Conservation (phyloP, 768 basidiomycete species). For the Vishniacozyma victoriae region DNA sequence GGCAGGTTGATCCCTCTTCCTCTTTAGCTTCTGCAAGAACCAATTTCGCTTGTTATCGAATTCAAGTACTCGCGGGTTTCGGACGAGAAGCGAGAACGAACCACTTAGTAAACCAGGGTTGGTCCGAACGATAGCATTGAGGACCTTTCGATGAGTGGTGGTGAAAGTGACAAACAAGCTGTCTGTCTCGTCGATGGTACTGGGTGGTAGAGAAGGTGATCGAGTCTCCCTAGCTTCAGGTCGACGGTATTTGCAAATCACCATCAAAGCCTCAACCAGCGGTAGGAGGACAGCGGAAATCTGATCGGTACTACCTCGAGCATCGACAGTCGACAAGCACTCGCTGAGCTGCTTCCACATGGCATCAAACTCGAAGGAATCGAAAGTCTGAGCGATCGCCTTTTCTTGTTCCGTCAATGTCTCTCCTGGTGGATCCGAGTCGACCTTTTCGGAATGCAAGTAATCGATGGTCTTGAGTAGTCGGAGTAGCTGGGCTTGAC, state of each 20-base stretch:
- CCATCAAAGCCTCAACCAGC: conserved; percentile 93
- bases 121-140: conserved; percentile 96
- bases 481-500: conserved; percentile 91
- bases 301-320: conserved; percentile 71
- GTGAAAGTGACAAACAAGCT: conserved; percentile 91
- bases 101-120: conserved; percentile 97
- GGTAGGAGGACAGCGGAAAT: conserved; percentile 88
- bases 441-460: conserved; percentile 55
- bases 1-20: conserved; percentile 23
- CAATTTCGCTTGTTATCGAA: conserved; percentile 97
- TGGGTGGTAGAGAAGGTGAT: conserved; percentile 23
- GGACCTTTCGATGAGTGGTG: conserved; percentile 81
- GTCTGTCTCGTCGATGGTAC: conserved; percentile 56
- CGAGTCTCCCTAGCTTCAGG: conserved; percentile 46
- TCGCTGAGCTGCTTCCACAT: conserved; percentile 88
- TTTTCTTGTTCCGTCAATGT: conserved; percentile 47
- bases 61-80: conserved; percentile 93
- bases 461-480: conserved; percentile 97
- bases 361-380: conserved; percentile 79
- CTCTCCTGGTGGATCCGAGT: conserved; percentile 20
- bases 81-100: conserved; percentile 90
- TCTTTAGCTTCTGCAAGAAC: conserved; percentile 46
- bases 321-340: conserved; percentile 76
- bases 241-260: conserved; percentile 81
- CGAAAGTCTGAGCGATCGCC: conserved; percentile 81